These are phyloP conservation scores for Candida easanensis DNA, from an alignment of 805 yeast species.

Conservation along the genomic window DNA sequence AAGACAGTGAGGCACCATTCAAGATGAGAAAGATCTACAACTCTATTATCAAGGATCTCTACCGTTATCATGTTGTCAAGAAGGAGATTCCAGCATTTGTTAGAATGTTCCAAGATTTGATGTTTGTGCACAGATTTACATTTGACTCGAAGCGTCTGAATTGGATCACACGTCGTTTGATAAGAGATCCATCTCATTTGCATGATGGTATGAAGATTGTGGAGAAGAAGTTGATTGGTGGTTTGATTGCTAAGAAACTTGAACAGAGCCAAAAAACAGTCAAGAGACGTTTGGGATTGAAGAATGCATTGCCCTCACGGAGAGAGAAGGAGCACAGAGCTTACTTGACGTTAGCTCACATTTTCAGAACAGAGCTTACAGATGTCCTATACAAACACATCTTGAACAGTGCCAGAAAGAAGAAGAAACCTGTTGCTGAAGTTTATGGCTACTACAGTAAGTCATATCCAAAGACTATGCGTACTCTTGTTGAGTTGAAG, in stretches of 20 bases:
- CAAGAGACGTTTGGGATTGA: conserved; percentile 11
- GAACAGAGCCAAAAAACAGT: conserved; percentile 15
- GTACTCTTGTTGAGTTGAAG: conserved; percentile 21
- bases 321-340: conserved; percentile 24
- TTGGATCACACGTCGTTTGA: conserved; percentile 27
- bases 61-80: conserved; percentile 5
- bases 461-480: conserved; percentile 33
- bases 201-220: conserved; percentile 29
- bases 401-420: conserved; percentile 9
- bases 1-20: conserved; percentile 21
- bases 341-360: conserved; percentile 27
- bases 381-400: conserved; percentile 28
- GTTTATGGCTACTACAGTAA: conserved; percentile 19
- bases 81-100: conserved; percentile 9
- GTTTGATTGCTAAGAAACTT: conserved; percentile 27
- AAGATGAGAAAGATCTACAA: conserved; percentile 26
- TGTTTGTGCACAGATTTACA: conserved; percentile 27
- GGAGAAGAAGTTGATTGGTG: conserved; percentile 36
- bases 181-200: conserved; percentile 28
- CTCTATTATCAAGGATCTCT: conserved; percentile 16
- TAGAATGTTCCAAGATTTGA: conserved; percentile 17
- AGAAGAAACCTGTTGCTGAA: conserved; percentile 11
- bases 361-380: conserved; percentile 18
- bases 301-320: conserved; percentile 19
- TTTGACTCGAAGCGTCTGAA: conserved; percentile 34